Evolutionary conservation across 106 monocot species (phyloP), one percentile per base, ranked within the genome.

Genomic region (Chionographis japonica): DNA sequence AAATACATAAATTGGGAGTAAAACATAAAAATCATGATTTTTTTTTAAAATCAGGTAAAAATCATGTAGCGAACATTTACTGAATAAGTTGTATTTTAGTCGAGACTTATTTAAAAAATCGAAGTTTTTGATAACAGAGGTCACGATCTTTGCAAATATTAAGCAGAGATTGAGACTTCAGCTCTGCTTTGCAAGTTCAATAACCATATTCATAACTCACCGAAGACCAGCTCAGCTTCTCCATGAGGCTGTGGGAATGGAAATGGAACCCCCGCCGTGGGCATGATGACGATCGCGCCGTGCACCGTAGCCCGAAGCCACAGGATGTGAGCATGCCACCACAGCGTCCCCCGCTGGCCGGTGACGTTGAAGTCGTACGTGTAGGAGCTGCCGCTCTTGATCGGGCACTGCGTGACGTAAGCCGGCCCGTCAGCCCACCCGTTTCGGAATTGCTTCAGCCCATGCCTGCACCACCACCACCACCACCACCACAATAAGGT

Each of bases 281-380:
- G 84, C 75, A 79, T 53, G 79, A 79, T 68, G 14, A 84, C 84
- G 41, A 84, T 75, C 37, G 84, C 84, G 12, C 84, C 84, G 27
- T 84, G 50, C 2, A 84, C 84, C 10, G 84, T 84, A 16, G 86
- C 86, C 0, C 86, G 56, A 35, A 86, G 62, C 86, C 86, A 86
- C 67, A 82, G 18, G 39, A 86, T 79, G 68, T 84, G 84, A 19
- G 84, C 84, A 37, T 84, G 84, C 79, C 84, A 84, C 79, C 79
- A 84, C 56, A 84, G 54, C 8, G 76, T 81, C 40, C 81, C 81
- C 43, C 81, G 67, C 68, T 76, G 81, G 4, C 77, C 76, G 0
- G 77, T 72, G 12, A 77, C 56, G 56, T 76, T 81, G 63, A 81
- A 81, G 42, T 77, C 68, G 37, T 81, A 81, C 3, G 55, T 17